phyloP scores from a whole-genome alignment of 2,329 filamentous ascomycete species.

The Aspergillus thermomutatus region DNA sequence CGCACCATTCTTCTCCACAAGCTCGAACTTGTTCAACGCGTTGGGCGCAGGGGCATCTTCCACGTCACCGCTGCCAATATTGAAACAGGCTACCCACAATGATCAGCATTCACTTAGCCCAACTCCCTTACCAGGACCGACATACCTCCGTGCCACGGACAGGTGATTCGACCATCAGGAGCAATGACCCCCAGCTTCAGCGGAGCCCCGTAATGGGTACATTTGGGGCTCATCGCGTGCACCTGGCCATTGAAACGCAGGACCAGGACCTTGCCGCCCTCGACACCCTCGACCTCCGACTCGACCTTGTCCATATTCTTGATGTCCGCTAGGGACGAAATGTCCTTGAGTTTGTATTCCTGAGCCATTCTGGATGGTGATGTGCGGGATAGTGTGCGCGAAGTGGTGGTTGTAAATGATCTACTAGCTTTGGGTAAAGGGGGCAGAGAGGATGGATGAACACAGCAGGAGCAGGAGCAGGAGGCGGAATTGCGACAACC shows the following conservation, averaged over 20 bases:
- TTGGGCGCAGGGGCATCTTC: slow-evolving; percentile 93
- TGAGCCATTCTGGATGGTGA: slow-evolving; percentile 31
- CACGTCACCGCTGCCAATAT: slow-evolving; percentile 81
- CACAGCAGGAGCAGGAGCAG: slow-evolving; percentile 24
- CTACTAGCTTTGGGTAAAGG: neutral
- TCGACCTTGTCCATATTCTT: slow-evolving; percentile 81
- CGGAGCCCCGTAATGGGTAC: slow-evolving; percentile 89
- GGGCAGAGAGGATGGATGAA: slow-evolving; percentile 14
- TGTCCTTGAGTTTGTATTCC: slow-evolving; percentile 63
- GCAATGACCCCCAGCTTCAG: slow-evolving; percentile 82
- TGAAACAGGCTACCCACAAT: slow-evolving; percentile 75
- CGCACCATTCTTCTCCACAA: slow-evolving; percentile 74
- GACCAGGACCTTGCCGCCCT: slow-evolving; percentile 80
- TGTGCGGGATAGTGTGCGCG: slow-evolving; percentile 7
- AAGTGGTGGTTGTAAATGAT: slow-evolving; percentile 7
- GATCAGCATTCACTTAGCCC: slow-evolving; percentile 7
- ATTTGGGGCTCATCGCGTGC: slow-evolving; percentile 78
- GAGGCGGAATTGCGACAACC: slow-evolving; percentile 16
- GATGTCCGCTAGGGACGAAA: slow-evolving; percentile 66
- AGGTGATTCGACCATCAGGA: slow-evolving; percentile 77
- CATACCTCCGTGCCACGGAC: slow-evolving; percentile 92
- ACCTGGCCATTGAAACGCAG: slow-evolving; percentile 73
- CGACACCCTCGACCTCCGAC: slow-evolving; percentile 84
- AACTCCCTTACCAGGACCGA: slow-evolving; percentile 5
- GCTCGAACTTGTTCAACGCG: slow-evolving; percentile 75